Base-by-base conservation (phyloP, 768 basidiomycete genomes). In the Rhizopogon roseolus region DNA sequence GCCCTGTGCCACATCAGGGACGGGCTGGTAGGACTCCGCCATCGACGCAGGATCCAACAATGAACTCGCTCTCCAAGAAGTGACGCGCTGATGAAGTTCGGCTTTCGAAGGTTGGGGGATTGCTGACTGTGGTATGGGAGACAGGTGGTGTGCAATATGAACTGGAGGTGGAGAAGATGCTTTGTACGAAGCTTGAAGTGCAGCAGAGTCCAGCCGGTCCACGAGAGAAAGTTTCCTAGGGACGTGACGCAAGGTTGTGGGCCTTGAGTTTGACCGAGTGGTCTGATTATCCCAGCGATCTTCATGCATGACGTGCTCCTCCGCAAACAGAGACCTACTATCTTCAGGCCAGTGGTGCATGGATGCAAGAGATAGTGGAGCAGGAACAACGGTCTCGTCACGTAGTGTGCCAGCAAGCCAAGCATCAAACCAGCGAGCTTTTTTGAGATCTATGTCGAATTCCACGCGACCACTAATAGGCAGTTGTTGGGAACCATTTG, bases 391-490 rank as follows among this genome's bases (percentile, higher is more conserved):
- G 57, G 38, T 80, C 58, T 17, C 71, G 68, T 52, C 79, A 66
- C n/a, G 78, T 68, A 36, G 75, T 67, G 44, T 81, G 54, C 88
- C 74, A 1, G 78, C 73, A 19, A 84, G 55, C 89, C 90, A 96
- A 0, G 82, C 71, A 16, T 81, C 71, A 60, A 84, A 89, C 93
- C 93, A 95, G 28, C 81, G 78, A 16, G 93, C 93, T 56, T 82
- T 79, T 36, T 75, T 73, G 43, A 80, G 55, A 70, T 95, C 93
- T 43, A 95, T 80, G 68, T 95, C 93, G 65, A 95, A 93, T 69
- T 95, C 92, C 28, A 96, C 78, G 28, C 80, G 84, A 5, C 90
- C 93, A 41, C 81, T 76, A 53, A 95, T 85, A 0, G 89, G 85
- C 17, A 80, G 63, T 49, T 73, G 75, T 22, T 66, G 65, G 25